Evolutionary conservation across 805 yeast genomes (phyloP).

Genomic region (Ogataea pini): DNA sequence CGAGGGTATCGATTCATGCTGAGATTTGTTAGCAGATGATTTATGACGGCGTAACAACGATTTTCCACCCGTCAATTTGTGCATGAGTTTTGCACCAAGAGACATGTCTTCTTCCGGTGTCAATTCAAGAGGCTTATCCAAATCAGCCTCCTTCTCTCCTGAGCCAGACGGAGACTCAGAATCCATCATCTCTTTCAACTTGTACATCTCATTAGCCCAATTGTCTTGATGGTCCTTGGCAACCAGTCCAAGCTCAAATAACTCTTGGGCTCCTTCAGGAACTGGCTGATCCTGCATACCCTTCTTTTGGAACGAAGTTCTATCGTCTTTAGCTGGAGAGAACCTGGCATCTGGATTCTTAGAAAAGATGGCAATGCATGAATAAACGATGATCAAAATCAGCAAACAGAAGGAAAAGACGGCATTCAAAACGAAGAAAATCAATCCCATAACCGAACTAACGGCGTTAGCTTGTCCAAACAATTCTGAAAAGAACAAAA

Average conservation of each 20-base stretch:
- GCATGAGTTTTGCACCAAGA: conserved; percentile 45
- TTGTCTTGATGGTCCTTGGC: conserved; percentile 77
- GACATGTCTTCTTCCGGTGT: conserved; percentile 36
- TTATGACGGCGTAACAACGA: conserved; percentile 33
- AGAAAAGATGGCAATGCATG: conserved; percentile 61
- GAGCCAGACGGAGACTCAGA: conserved; percentile 21
- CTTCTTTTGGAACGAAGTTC: conserved; percentile 77
- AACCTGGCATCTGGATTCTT: conserved; percentile 89
- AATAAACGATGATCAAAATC: conserved; percentile 66
- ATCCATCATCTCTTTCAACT: conserved; percentile 40
- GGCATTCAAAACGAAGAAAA: conserved; percentile 86
- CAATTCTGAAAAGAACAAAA: conserved; percentile 80
- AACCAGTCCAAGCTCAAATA: conserved; percentile 75
- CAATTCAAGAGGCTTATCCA: conserved; percentile 32
- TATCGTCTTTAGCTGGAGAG: conserved; percentile 87
- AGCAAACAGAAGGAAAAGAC: conserved; percentile 79
- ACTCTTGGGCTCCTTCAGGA: conserved; percentile 45
- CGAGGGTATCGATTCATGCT: not conserved
- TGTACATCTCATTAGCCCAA: conserved; percentile 70
- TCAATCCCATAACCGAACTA: conserved; percentile 86
- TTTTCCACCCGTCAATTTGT: conserved; percentile 45
- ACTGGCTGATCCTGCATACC: conserved; percentile 19
- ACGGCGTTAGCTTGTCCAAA: conserved; percentile 81
- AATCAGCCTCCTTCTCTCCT: conserved; percentile 21
- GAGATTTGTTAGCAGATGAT: conserved; percentile 11